Evolutionary conservation across 78 protist species (phyloP).

Genomic region (slime mould (Dictyostelium discoideum)): DNA sequence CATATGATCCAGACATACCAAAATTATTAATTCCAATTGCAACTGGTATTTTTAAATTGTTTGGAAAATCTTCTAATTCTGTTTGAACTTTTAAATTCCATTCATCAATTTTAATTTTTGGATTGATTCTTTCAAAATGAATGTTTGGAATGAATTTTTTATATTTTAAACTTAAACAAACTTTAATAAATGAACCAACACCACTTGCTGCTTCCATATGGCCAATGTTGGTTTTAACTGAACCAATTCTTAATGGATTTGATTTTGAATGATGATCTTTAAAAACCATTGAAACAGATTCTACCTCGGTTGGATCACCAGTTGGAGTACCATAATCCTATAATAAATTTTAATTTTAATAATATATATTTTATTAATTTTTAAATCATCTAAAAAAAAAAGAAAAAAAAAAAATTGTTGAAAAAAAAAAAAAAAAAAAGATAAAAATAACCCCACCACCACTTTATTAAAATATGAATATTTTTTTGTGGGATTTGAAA

Average conservation of each 20-base stretch:
- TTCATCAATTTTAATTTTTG: conserved; percentile 23
- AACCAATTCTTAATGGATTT: conserved; percentile 54
- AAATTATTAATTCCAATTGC: conserved; percentile 75
- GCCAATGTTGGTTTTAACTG: conserved; percentile 81
- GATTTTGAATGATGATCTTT: background rate
- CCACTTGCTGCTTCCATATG: conserved; percentile 62
- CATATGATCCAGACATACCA: conserved; percentile 89
- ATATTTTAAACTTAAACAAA: conserved; percentile 22
- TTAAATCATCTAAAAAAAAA: too few species aligned
- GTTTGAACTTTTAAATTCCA: conserved; percentile 22
- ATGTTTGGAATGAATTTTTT: conserved; percentile 10
- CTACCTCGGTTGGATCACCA: conserved; percentile 82
- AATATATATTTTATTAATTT: too few species aligned
- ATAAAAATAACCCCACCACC: too few species aligned
- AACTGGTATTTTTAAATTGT: background rate
- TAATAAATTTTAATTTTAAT: too few species aligned
- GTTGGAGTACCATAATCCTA: conserved; percentile 42
- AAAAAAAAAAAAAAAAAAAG: too few species aligned
- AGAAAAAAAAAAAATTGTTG: too few species aligned
- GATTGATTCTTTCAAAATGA: conserved; percentile 24
- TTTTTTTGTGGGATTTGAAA: too few species aligned
- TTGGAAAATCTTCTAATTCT: background rate
- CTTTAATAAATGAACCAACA: conserved; percentile 75
- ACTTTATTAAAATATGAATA: too few species aligned
- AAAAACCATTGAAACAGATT: conserved; percentile 24